Percentiles rank a stretch among this genome's conserved stretches.
These are phyloP conservation scores for Ascocoryne sarcoides DNA, from an alignment of 2,329 filamentous ascomycete genomes.

Conservation along the genomic window DNA sequence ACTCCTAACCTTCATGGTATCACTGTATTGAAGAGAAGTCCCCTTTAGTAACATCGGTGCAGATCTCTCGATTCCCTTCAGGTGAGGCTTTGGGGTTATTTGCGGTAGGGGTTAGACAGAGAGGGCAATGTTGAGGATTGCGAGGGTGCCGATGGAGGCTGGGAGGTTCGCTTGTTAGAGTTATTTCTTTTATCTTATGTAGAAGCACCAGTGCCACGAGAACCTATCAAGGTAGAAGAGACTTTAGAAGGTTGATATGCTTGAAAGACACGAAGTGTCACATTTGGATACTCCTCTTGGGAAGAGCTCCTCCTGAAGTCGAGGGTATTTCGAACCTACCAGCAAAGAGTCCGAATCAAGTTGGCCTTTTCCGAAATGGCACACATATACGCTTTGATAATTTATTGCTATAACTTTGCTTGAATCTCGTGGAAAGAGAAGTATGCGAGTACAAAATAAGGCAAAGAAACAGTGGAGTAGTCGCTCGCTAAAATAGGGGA, in stretches of 20 bases:
- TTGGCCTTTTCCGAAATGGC: slow-evolving; percentile 23
- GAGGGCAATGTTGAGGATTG: slow-evolving; percentile 32
- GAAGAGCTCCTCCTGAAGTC: slow-evolving; percentile 27
- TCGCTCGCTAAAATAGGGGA: background rate
- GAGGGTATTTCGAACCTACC: slow-evolving; percentile 26
- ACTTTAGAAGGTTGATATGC: slow-evolving; percentile 53
- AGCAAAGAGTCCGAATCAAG: slow-evolving; percentile 25
- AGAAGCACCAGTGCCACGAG: slow-evolving; percentile 28
- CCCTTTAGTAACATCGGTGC: slow-evolving; percentile 38
- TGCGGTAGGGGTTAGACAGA: slow-evolving; percentile 35
- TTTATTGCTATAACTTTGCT: background rate
- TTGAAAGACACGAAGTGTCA: slow-evolving; percentile 48
- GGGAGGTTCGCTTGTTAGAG: slow-evolving; percentile 39
- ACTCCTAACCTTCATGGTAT: slow-evolving; percentile 38
- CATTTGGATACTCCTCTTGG: slow-evolving; percentile 25
- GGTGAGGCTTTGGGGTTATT: slow-evolving; percentile 38
- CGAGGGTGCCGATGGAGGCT: slow-evolving; percentile 43
- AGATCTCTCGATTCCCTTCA: slow-evolving; percentile 39
- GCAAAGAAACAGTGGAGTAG: too few species aligned
- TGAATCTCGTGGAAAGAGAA: background rate
- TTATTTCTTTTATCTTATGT: slow-evolving; percentile 27
- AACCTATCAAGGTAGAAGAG: slow-evolving; percentile 44
- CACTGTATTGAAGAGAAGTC: slow-evolving; percentile 44
- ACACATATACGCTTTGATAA: slow-evolving; percentile 9
- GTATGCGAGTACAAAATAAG: too few species aligned